phyloP scores from a whole-genome alignment of 1,284 basidiomycete genomes.

The Acaromyces ingoldii region DNA sequence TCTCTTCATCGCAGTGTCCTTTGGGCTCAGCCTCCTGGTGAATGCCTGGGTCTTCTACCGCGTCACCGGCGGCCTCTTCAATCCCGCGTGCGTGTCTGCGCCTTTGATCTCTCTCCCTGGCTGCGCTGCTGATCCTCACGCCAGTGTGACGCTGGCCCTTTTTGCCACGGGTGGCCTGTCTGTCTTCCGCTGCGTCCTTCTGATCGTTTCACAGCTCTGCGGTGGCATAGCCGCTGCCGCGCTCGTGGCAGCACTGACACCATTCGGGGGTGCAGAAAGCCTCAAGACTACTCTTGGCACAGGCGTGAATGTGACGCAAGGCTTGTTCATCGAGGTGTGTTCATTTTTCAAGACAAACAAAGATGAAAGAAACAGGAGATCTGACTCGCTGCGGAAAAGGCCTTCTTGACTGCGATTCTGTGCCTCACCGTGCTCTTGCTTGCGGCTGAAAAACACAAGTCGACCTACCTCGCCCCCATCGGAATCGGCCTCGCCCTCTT shows the following conservation, averaged over 20 bases:
- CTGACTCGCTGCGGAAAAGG: not conserved
- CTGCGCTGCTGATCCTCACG: not conserved
- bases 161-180: conserved; percentile 54
- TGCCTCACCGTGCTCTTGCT: conserved; percentile 53
- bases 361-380: not conserved
- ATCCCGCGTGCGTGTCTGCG: conserved; percentile 47
- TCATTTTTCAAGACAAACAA: not conserved
- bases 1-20: conserved; percentile 32
- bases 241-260: conserved; percentile 51
- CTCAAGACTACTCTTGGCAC: conserved; percentile 52
- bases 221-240: conserved; percentile 56
- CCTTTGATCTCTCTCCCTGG: not conserved
- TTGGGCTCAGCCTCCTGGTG: conserved; percentile 33
- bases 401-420: conserved; percentile 54
- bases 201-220: conserved; percentile 53
- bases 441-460: conserved; percentile 56
- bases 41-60: conserved; percentile 66
- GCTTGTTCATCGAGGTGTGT: conserved; percentile 51
- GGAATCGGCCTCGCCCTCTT: conserved; percentile 39
- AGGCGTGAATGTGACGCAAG: conserved; percentile 38
- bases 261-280: conserved; percentile 48
- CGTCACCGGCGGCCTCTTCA: conserved; percentile 60
- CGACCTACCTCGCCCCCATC: conserved; percentile 36
- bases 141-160: conserved; percentile 36
- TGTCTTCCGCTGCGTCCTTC: conserved; percentile 51